phyloP scores from a whole-genome alignment of 2,329 filamentous ascomycete genomes.

The Cladophialophora exuberans region DNA sequence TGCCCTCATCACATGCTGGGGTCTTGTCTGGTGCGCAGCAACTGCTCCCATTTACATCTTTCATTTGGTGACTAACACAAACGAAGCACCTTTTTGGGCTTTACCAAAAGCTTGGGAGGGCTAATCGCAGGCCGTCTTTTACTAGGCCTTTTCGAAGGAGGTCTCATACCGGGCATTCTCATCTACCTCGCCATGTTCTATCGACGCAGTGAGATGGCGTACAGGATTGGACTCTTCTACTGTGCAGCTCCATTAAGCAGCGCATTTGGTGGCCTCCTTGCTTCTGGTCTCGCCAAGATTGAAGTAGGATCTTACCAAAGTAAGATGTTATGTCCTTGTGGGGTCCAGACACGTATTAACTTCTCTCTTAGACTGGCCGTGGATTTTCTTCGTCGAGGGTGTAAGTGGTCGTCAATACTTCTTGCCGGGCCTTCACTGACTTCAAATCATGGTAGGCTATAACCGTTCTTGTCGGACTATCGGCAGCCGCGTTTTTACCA shows the following conservation, averaged over 20 bases:
- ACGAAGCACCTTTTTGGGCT: constrained; percentile 19
- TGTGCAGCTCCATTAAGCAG: constrained; percentile 17
- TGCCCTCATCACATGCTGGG: constrained; percentile 18
- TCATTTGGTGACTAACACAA: neutral
- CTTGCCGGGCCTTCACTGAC: neutral
- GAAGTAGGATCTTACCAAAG: neutral
- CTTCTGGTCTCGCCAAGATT: constrained; percentile 42
- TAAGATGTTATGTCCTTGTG: constrained; percentile 40
- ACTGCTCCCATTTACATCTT: neutral
- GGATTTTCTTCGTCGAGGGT: constrained; percentile 66
- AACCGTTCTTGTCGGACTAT: constrained; percentile 48
- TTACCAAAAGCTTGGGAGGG: constrained; percentile 43
- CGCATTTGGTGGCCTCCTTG: constrained; percentile 22
- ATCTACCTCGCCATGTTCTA: constrained; percentile 14
- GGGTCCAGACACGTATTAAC: constrained; percentile 68
- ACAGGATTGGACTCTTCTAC: constrained; percentile 5
- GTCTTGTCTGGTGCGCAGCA: neutral
- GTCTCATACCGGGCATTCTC: constrained; percentile 22
- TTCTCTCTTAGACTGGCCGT: constrained; percentile 4
- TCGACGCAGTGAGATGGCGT: constrained; percentile 4
- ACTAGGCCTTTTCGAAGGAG: constrained; percentile 63
- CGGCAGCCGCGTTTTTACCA: constrained; percentile 50
- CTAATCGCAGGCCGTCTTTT: constrained; percentile 65
- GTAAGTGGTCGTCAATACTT: constrained; percentile 41
- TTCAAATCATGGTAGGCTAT: constrained; percentile 53